A percentile compares a stretch with the other conserved stretches of the same genome.
These are phyloP conservation scores for Dothideomycetes sp. DNA, from an alignment of 2,329 filamentous ascomycete species.

Conservation along the genomic window DNA sequence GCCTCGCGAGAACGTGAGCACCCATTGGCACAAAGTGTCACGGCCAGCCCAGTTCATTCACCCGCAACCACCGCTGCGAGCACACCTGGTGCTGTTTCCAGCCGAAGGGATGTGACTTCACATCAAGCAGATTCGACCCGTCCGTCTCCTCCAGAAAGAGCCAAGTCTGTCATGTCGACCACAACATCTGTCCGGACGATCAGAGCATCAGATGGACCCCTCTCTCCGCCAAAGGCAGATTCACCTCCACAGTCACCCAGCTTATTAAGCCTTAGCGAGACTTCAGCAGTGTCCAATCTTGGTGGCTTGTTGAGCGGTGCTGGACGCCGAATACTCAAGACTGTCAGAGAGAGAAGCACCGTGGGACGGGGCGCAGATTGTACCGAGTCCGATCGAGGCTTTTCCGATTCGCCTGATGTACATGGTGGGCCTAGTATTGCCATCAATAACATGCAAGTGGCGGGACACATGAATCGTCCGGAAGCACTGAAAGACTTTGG, in stretches of 20 bases:
- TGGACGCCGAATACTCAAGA: conserved; percentile 35
- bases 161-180: conserved; percentile 29
- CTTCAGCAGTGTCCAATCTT: conserved; percentile 29
- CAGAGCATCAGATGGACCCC: conserved; percentile 26
- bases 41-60: conserved; percentile 50
- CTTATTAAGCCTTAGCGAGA: conserved; percentile 33
- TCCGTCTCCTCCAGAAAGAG: conserved; percentile 24
- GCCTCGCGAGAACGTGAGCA: conserved; percentile 49
- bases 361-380: conserved; percentile 35
- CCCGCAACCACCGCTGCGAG: too few species aligned
- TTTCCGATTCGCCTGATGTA: conserved; percentile 50
- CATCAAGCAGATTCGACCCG: conserved; percentile 13
- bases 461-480: conserved; percentile 47
- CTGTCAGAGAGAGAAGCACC: conserved; percentile 28
- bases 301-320: conserved; percentile 35
- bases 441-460: conserved; percentile 49
- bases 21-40: conserved; percentile 63
- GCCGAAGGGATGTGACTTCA: conserved; percentile 5
- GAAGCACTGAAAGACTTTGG: conserved; percentile 32
- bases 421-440: conserved; percentile 54
- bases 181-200: conserved; percentile 34
- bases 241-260: conserved; percentile 31
- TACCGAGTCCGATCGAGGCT: conserved; percentile 37
- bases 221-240: conserved; percentile 16
- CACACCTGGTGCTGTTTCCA: conserved; percentile 1